Evolutionary conservation across 768 basidiomycete genomes (phyloP), one percentile per base, ranked within the genome.

Genomic region (Amanita inopinata): DNA sequence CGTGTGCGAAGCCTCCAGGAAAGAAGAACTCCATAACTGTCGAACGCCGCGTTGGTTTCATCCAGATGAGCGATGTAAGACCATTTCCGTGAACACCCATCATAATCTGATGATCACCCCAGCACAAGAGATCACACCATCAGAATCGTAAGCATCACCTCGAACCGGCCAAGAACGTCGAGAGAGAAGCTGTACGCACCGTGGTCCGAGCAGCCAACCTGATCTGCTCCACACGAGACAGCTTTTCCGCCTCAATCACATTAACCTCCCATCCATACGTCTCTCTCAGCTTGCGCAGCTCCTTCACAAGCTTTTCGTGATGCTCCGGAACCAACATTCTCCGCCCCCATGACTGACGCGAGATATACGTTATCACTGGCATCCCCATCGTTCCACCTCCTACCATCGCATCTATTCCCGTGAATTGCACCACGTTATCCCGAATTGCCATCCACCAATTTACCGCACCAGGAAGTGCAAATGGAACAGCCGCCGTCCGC

Each of bases 11-110:
- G 2, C 90, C 89, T 31, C 71, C 70, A 0, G 83, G 83, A 59
- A 70, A 87, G 60, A 91, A 92, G 62, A 96, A 91, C 54, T 96
- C 92, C 55, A 94, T 87, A 23, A 96, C 89, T 0, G 92, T 90
- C 23, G 87, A 74, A 12, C 81, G 70, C 4, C 80, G 79, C 2
- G 74, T 76, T 1, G 87, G 84, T 17, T 84, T 81, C 92, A 94
- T 96, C 91, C 90, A 96, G 3, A 96, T 57, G 0, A 93, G 71
- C 20, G 87, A 73, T 0, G 90, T 93, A 28, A 96, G 59, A 23
- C 88, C 92, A 55, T 96, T 94, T 7, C 92, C 91, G 53, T 94
- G 91, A 11, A 94, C 83, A 45, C 91, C 91, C 74, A 93, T 83
- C 80, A 94, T 74, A 53, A 94, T 88, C 91, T 94, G 47, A n/a